Percentiles rank a stretch among this genome's conserved stretches.
Conservation (phyloP, 495 filamentous ascomycete species). For the Niebla homalea region DNA sequence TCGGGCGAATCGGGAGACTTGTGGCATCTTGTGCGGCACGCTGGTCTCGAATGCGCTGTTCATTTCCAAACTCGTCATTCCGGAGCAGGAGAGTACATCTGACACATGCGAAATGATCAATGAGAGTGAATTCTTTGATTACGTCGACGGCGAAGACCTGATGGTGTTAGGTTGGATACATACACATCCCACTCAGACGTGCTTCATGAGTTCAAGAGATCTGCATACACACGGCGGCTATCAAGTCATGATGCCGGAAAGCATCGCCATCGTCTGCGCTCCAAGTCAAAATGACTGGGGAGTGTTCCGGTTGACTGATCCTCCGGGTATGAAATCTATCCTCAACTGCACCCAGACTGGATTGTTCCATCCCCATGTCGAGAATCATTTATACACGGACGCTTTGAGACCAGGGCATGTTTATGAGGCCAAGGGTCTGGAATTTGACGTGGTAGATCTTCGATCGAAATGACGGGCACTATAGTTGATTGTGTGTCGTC, state of each 20-base stretch:
- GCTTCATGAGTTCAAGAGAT: slow-evolving; percentile 93
- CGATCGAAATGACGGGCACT: slow-evolving; percentile 27
- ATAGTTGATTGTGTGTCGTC: too few species aligned
- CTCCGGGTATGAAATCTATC: slow-evolving; percentile 72
- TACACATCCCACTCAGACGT: slow-evolving; percentile 90
- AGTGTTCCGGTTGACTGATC: slow-evolving; percentile 83
- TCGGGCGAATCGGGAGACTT: slow-evolving; percentile 71
- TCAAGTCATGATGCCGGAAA: slow-evolving; percentile 87
- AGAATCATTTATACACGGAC: slow-evolving; percentile 69
- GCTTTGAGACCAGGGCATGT: slow-evolving; percentile 77
- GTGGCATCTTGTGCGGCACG: slow-evolving; percentile 84
- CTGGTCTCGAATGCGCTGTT: slow-evolving; percentile 87
- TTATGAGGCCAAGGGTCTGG: slow-evolving; percentile 56
- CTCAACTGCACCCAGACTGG: slow-evolving; percentile 60
- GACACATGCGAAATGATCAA: slow-evolving; percentile 92
- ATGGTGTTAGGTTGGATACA: slow-evolving; percentile 96
- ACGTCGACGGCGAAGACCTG: slow-evolving; percentile 70
- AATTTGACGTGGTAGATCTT: slow-evolving; percentile 70
- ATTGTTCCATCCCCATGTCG: slow-evolving; percentile 70
- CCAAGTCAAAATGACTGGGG: slow-evolving; percentile 74
- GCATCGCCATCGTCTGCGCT: slow-evolving; percentile 92
- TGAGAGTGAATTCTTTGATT: slow-evolving; percentile 70
- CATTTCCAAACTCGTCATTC: slow-evolving; percentile 74
- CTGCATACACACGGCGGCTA: slow-evolving; percentile 87
- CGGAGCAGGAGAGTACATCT: slow-evolving; percentile 74